Percentiles rank a stretch among this genome's conserved stretches.
phyloP scores from a whole-genome alignment of 73 alveolate genomes.

The Paramecium sonneborni region DNA sequence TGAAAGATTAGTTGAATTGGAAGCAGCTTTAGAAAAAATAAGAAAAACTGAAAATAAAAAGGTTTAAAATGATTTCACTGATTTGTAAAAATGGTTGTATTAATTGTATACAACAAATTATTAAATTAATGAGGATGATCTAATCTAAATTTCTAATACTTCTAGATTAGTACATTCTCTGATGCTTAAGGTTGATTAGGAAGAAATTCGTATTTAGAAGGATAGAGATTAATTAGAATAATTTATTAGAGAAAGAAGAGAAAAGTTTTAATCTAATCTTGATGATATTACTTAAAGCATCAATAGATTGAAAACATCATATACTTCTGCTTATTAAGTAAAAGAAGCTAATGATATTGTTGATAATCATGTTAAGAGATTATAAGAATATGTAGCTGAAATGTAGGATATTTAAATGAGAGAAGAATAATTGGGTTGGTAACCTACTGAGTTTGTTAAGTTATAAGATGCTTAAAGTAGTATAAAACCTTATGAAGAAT shows the following conservation, averaged over 20 bases:
- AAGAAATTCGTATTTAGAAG: slow-evolving; percentile 59
- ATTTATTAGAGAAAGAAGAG: slow-evolving; percentile 64
- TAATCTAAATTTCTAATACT: slow-evolving; percentile 46
- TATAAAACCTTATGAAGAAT: slow-evolving; percentile 82
- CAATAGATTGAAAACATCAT: slow-evolving; percentile 3
- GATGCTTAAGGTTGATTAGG: slow-evolving; percentile 62
- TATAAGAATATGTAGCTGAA: slow-evolving; percentile 68
- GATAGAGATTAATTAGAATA: slow-evolving; percentile 69
- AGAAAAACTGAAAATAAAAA: slow-evolving; percentile 71
- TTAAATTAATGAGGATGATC: slow-evolving; percentile 67
- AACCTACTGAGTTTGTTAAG: slow-evolving; percentile 77
- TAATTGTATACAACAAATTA: slow-evolving; percentile 70
- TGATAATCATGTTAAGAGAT: slow-evolving; percentile 52
- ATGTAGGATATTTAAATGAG: slow-evolving; percentile 82
- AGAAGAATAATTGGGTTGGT: slow-evolving; percentile 85
- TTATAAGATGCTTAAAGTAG: slow-evolving; percentile 77
- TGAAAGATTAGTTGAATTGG: slow-evolving; percentile 78
- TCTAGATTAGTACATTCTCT: slow-evolving; percentile 52
- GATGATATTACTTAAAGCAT: slow-evolving; percentile 51
- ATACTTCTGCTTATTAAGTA: slow-evolving; percentile 38
- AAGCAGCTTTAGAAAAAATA: slow-evolving; percentile 76
- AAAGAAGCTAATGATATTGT: slow-evolving; percentile 61
- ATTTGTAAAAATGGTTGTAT: slow-evolving; percentile 84
- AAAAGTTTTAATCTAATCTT: slow-evolving; percentile 54
- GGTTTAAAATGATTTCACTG: slow-evolving; percentile 71